Base-by-base conservation (phyloP, 305 asterid genomes). In the Stenogyne calaminthoides region DNA sequence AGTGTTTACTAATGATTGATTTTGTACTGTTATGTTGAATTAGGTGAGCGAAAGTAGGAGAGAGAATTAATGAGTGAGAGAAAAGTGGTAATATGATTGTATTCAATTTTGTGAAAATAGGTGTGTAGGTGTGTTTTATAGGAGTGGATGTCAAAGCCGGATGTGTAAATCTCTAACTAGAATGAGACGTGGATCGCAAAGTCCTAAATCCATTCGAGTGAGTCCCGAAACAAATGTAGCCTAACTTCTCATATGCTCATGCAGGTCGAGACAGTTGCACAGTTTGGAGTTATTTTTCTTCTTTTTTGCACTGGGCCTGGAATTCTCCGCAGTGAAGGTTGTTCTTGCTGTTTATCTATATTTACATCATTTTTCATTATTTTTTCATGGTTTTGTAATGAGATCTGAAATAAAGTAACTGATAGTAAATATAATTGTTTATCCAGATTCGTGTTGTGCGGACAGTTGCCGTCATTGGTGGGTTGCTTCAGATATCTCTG, bases 251-350 rank as follows among this genome's bases (percentile, higher is more conserved):
- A 56, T 51, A 67, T 56, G 44, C 29, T 60, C 78, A 18, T 80
- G 80, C 87, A 91, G 96, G 96, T 91, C 61, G 97, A 89, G 82
- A 88, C 97, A 10, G 95, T 89, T 73, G 96, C 97, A 56, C 97
- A 91, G 67, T 89, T 91, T 64, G 97, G 97, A 75, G 95, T 91
- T 72, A 86, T 91, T 72, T 91, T 91, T 82, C 95, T 91, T 82
- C 97, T 91, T 74, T n/a, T 89, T 88, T 75, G 96, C 97, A 7
- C 69, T 91, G 83, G 97, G 97, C 72, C 80, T 91, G 85, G 97
- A 91, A 75, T 89, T 91, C 84, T 91, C 97, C 25, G 78, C 88
- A 64, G 91, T 87, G 75, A 91, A 91, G 97, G 95, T 89, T 78
- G 77, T 62, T 72, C 64, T 14, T 65, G 71, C 54, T 62, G 34